Base-by-base conservation (phyloP, 208 protist species). In the Leishmania braziliensis region DNA sequence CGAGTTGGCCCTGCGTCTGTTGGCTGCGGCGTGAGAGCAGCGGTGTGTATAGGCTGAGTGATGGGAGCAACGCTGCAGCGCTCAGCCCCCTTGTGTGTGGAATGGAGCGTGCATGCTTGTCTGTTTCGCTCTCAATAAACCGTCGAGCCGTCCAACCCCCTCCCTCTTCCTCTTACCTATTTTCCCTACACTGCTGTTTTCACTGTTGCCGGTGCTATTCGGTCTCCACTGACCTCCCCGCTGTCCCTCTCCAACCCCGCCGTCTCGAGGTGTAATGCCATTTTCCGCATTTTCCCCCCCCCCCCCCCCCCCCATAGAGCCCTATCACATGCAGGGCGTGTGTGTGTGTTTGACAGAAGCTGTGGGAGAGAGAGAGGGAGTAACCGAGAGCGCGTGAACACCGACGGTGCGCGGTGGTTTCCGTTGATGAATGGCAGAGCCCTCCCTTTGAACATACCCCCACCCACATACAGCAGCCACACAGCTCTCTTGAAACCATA, bases 1-100 rank as follows among this genome's bases (percentile, higher is more conserved):
- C 33, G 76, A 88, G 72, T 76, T 68, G 18, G 84, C 86, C 2
- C 81, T 86, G 23, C 36, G 76, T 5, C 63, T 94, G 39, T 65
- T 75, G 3, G 78, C 84, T 18, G 43, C 70, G 50, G 79, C 69
- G 5, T 84, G 33, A 79, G 43, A 43, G 62, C 9, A 3, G n/a
- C 36, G 20, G 58, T 58, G 48, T 4, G 69, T 23, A 14, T 51
- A 20, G 26, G 0, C 20, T 23, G 36, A 12, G 43, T 50, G 5
- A 43, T 12, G n/a, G 23, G 50, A 75, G 69, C 10, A 23, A 75
- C 66, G 51, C 68, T 51, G 68, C 43, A 0, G 68, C 43, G 18
- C n/a, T 9, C 18, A 53, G 68, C 36, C 26, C 26, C 43, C 46
- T 51, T 51, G 20, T n/a, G 68, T 6, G 10, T 18, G 23, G 23